phyloP scores from a whole-genome alignment of 345 rosid species.

The Hibiscus syriacus region DNA sequence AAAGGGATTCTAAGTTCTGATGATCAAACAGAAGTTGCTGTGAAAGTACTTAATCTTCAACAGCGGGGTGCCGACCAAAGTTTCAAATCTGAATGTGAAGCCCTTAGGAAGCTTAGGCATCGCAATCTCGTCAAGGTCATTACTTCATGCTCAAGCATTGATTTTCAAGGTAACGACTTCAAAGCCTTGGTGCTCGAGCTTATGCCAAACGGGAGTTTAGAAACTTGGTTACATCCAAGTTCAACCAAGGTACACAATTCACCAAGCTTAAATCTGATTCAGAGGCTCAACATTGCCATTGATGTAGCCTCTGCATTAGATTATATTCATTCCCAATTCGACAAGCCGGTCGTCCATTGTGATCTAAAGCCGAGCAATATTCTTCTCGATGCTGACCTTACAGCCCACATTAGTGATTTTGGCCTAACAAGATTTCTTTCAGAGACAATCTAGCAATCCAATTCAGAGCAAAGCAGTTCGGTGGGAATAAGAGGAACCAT shows the following conservation, averaged over 20 bases:
- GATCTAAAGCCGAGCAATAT: slow-evolving; percentile 7
- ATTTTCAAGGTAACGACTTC: slow-evolving; percentile 13
- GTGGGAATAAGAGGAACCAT: not conserved
- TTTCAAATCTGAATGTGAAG: slow-evolving; percentile 16
- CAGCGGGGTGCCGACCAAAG: slow-evolving; percentile 13
- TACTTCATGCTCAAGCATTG: slow-evolving; percentile 15
- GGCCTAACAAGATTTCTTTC: not conserved
- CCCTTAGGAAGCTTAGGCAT: slow-evolving; percentile 5
- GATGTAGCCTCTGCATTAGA: slow-evolving; percentile 7
- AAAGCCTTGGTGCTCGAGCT: slow-evolving; percentile 18
- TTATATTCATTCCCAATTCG: not conserved
- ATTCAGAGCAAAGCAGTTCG: not conserved
- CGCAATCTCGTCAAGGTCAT: slow-evolving; percentile 11
- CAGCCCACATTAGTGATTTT: slow-evolving; percentile 1
- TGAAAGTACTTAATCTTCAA: slow-evolving; percentile 19
- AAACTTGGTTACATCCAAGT: slow-evolving; percentile 19
- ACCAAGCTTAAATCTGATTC: not conserved
- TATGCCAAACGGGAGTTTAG: slow-evolving; percentile 14
- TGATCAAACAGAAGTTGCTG: slow-evolving; percentile 1
- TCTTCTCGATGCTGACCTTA: not conserved
- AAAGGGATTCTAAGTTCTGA: slow-evolving; percentile 13
- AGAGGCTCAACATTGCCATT: slow-evolving; percentile 4
- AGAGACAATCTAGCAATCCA: not conserved
- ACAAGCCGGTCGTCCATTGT: not conserved
- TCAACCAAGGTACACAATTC: not conserved